Conservation (phyloP, 2,329 filamentous ascomycete species). For the Penicillium decumbens region DNA sequence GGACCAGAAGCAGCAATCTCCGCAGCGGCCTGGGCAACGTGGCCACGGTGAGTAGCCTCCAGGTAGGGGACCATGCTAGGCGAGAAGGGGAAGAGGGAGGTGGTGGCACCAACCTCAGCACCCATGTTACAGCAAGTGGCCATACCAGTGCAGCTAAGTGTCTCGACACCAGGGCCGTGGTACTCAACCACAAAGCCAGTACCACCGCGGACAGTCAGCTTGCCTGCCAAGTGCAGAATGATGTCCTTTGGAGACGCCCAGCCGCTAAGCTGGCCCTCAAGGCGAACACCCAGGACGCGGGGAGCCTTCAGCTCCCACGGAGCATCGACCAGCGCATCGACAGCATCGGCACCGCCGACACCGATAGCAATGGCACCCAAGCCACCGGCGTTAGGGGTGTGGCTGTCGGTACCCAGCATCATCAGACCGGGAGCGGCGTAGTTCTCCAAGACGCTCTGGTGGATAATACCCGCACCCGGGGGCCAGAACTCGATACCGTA, state of each 20-base stretch:
- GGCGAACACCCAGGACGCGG: constrained; percentile 92
- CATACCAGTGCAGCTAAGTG: constrained; percentile 78
- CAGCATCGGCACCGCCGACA: constrained; percentile 96
- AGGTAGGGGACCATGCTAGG: constrained; percentile 98
- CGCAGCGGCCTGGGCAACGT: constrained; percentile 86
- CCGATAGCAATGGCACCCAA: constrained; percentile 91
- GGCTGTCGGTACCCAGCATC: constrained; percentile 98
- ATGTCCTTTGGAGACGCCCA: constrained; percentile 96
- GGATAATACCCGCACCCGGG: constrained; percentile 88
- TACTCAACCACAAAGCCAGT: constrained; percentile 71
- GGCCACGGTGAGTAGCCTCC: constrained; percentile 77
- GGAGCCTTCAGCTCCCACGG: constrained; percentile 98
- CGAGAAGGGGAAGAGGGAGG: constrained; percentile 95
- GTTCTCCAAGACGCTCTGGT: constrained; percentile 97
- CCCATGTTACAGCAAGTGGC: constrained; percentile 72
- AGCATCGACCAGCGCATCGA: constrained; percentile 95
- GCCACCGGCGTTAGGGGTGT: constrained; percentile 96
- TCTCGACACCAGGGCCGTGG: constrained; percentile 65
- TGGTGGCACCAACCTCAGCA: constrained; percentile 67
- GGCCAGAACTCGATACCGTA: constrained; percentile 97
- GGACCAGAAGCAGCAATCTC: constrained; percentile 61
- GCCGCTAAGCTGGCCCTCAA: constrained; percentile 81
- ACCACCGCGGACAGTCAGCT: constrained; percentile 95
- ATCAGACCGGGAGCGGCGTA: constrained; percentile 95
- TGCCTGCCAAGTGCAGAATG: constrained; percentile 94